Evolutionary conservation across 1,284 basidiomycete genomes (phyloP).

Genomic region (Erythrobasidium hasegawianum): DNA sequence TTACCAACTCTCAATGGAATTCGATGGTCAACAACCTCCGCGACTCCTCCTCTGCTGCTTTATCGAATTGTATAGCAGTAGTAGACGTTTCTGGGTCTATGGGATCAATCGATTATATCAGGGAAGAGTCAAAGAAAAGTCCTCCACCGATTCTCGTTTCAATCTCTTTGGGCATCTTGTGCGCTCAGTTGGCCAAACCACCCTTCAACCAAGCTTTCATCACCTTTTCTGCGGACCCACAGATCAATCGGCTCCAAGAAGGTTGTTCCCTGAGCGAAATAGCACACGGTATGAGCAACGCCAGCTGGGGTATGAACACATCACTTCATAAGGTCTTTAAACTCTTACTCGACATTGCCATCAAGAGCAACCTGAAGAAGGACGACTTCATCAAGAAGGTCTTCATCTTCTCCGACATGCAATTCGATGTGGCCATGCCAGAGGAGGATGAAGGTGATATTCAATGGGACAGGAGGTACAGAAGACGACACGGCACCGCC

Average conservation of each 20-base stretch:
- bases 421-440: slow-evolving; percentile 57
- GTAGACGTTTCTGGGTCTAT: slow-evolving; percentile 72
- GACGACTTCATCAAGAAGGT: slow-evolving; percentile 64
- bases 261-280: slow-evolving; percentile 49
- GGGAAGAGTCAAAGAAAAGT: neutral
- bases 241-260: slow-evolving; percentile 56
- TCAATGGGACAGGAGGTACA: no score
- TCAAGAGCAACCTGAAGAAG: slow-evolving; percentile 56
- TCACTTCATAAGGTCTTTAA: slow-evolving; percentile 61
- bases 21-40: slow-evolving; percentile 57
- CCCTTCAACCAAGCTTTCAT: slow-evolving; percentile 65
- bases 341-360: slow-evolving; percentile 60
- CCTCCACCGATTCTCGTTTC: slow-evolving; percentile 59
- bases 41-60: slow-evolving; percentile 53
- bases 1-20: slow-evolving; percentile 64
- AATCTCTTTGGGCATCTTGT: slow-evolving; percentile 62
- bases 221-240: slow-evolving; percentile 59
- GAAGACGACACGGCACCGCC: no score
- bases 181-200: slow-evolving; percentile 59
- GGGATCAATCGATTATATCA: slow-evolving; percentile 49
- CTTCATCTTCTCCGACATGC: slow-evolving; percentile 72
- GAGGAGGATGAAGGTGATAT: no score
- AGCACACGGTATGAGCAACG: slow-evolving; percentile 50
- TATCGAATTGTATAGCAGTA: slow-evolving; percentile 63
- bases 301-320: slow-evolving; percentile 60